Percentiles rank a stretch among this genome's conserved stretches.
phyloP scores from a whole-genome alignment of 495 filamentous ascomycete genomes.

The Melanomma pulvis-pyrius region DNA sequence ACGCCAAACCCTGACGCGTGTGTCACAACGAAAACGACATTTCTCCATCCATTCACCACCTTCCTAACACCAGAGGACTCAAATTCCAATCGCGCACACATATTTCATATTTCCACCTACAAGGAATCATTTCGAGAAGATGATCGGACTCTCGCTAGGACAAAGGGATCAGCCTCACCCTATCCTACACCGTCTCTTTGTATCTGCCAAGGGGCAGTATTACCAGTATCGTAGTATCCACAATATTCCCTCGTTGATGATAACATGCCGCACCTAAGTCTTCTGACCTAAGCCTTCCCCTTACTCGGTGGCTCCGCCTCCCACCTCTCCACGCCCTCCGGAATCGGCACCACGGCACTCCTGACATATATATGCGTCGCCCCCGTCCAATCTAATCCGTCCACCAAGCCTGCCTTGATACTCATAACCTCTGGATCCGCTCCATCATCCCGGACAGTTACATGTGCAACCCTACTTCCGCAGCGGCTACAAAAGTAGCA shows the following conservation, averaged over 20 bases:
- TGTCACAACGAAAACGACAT: background rate
- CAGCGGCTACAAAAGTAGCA: constrained; percentile 41
- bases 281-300: background rate
- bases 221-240: too few relatives aligned
- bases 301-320: constrained; percentile 16
- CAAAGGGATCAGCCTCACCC: too few relatives aligned
- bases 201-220: too few relatives aligned
- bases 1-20: too few relatives aligned
- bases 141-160: too few relatives aligned
- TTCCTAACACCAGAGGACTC: background rate
- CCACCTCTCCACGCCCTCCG: constrained; percentile 31
- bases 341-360: constrained; percentile 36
- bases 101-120: too few relatives aligned
- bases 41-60: background rate
- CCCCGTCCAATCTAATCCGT: constrained; percentile 35
- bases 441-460: constrained; percentile 12
- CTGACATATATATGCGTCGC: constrained; percentile 29
- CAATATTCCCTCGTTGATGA: too few relatives aligned
- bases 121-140: too few relatives aligned
- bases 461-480: constrained; percentile 34
- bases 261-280: background rate
- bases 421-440: constrained; percentile 23
- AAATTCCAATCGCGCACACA: background rate
- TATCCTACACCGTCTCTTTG: too few relatives aligned
- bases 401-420: constrained; percentile 36